Conservation (phyloP, 2,329 filamentous ascomycete species). For the Cercospora brassicicola region DNA sequence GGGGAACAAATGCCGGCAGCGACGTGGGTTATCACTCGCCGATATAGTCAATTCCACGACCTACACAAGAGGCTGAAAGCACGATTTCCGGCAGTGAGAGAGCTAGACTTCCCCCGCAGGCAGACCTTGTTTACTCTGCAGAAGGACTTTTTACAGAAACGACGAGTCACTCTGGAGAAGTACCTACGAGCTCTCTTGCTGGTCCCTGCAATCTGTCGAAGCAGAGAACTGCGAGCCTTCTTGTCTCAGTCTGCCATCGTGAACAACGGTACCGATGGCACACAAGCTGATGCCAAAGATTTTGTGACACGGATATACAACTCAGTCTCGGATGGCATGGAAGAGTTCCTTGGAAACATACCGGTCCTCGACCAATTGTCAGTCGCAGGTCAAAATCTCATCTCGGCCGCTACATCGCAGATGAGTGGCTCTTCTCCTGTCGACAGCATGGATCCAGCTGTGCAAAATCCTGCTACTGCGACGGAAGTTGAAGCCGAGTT, state of each 20-base stretch:
- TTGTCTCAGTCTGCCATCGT: constrained; percentile 77
- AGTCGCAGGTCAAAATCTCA: constrained; percentile 85
- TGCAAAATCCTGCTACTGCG: constrained; percentile 52
- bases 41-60: constrained; percentile 96
- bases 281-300: constrained; percentile 67
- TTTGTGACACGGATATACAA: constrained; percentile 95
- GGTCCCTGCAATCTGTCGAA: constrained; percentile 90
- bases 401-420: constrained; percentile 66
- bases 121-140: constrained; percentile 96
- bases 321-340: constrained; percentile 95
- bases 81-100: constrained; percentile 81
- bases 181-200: constrained; percentile 73
- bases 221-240: constrained; percentile 86
- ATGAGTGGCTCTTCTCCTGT: constrained; percentile 47
- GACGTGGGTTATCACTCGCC: constrained; percentile 85
- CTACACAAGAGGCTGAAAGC: constrained; percentile 84
- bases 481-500: constrained; percentile 90
- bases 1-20: constrained; percentile 97
- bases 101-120: constrained; percentile 86
- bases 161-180: constrained; percentile 76
- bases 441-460: constrained; percentile 42
- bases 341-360: constrained; percentile 94
- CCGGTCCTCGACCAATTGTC: constrained; percentile 93
- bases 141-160: constrained; percentile 90
- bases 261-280: constrained; percentile 60